Evolutionary conservation across 768 basidiomycete species (phyloP).

Genomic region (Heimioporus sp.): DNA sequence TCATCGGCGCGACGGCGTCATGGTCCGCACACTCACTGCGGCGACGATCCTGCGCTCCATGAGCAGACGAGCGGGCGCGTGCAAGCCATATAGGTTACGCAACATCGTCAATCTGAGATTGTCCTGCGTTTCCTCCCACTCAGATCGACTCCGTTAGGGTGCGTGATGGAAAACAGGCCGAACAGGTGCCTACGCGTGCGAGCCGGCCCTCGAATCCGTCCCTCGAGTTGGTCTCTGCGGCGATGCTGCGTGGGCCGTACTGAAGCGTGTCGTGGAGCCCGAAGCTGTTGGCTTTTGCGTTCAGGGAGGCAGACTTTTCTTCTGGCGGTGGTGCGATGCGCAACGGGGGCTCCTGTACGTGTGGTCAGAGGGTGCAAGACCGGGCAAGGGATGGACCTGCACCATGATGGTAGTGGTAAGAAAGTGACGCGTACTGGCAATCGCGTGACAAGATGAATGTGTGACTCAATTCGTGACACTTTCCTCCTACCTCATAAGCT

Average conservation of each 20-base stretch:
- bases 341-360: conserved; percentile 45
- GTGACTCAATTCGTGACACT: conserved; percentile 29
- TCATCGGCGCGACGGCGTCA: not conserved
- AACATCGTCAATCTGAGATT: conserved; percentile 81
- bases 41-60: conserved; percentile 93
- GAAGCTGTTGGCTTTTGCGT: conserved; percentile 66
- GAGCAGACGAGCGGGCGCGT: conserved; percentile 82
- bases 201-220: conserved; percentile 67
- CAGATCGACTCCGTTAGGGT: conserved; percentile 3
- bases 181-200: conserved; percentile 57
- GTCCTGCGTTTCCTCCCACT: conserved; percentile 97
- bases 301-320: conserved; percentile 60
- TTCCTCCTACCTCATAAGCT: conserved; percentile 9
- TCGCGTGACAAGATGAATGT: not conserved
- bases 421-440: conserved; percentile 24
- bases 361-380: not conserved
- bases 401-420: conserved; percentile 20
- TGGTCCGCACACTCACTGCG: conserved; percentile 41
- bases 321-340: conserved; percentile 59
- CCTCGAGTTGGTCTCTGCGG: conserved; percentile 65
- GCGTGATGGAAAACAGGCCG: not conserved
- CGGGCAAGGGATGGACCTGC: not conserved
- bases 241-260: conserved; percentile 81
- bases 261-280: conserved; percentile 88
- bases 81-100: conserved; percentile 81